These are phyloP conservation scores for Pythium sp. DNA, from an alignment of 352 stramenopile species.

Conservation along the genomic window DNA sequence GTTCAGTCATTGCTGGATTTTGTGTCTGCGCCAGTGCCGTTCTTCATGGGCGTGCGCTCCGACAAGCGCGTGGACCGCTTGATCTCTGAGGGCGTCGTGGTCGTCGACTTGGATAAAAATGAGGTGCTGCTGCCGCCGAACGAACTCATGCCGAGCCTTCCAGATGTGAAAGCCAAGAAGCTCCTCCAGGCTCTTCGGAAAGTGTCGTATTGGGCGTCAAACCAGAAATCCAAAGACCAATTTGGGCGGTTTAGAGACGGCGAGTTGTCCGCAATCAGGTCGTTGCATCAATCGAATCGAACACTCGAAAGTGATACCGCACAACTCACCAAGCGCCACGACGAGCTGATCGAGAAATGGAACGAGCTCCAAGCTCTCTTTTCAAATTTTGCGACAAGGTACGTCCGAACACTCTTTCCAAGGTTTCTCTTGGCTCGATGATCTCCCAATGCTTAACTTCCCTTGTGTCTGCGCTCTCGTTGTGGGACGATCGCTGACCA, in stretches of 20 bases:
- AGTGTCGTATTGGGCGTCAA: slow-evolving; percentile 36
- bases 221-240: slow-evolving; percentile 25
- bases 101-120: slow-evolving; percentile 72
- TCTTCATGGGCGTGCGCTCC: slow-evolving; percentile 71
- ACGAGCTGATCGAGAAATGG: slow-evolving; percentile 62
- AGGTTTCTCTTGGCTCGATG: neutral
- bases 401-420: slow-evolving; percentile 2
- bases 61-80: slow-evolving; percentile 37
- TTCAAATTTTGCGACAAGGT: slow-evolving; percentile 49
- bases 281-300: slow-evolving; percentile 22
- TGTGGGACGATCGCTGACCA: neutral
- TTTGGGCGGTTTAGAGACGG: slow-evolving; percentile 24
- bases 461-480: neutral
- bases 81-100: slow-evolving; percentile 50
- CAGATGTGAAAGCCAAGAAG: slow-evolving; percentile 61
- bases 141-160: slow-evolving; percentile 44
- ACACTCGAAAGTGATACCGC: slow-evolving; percentile 26
- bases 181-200: slow-evolving; percentile 53
- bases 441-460: neutral
- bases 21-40: slow-evolving; percentile 66
- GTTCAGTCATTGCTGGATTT: slow-evolving; percentile 63
- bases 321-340: slow-evolving; percentile 28
- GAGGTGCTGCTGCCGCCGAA: slow-evolving; percentile 43
- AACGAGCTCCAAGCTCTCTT: slow-evolving; percentile 53
- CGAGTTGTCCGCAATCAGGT: slow-evolving; percentile 18